Evolutionary conservation across 768 basidiomycete species (phyloP).

Genomic region (Boletus huronensis): DNA sequence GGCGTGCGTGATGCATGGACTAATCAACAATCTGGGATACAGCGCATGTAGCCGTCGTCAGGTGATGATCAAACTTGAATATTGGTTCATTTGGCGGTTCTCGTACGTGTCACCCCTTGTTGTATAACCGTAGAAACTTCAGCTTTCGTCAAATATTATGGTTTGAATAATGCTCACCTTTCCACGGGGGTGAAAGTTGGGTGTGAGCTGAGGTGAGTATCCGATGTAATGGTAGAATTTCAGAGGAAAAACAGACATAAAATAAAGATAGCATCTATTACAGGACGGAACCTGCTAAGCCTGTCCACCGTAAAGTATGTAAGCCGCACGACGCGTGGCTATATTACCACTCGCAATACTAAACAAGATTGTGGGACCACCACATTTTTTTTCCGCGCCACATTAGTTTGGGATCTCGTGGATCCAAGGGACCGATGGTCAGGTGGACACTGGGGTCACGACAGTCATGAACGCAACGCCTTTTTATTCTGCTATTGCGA

Average conservation of each 20-base stretch:
- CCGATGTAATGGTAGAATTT: background rate
- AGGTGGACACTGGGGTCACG: background rate
- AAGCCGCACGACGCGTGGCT: background rate
- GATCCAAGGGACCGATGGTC: background rate
- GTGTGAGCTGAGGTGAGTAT: background rate
- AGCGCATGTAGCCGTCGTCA: background rate
- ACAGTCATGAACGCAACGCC: background rate
- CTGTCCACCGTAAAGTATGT: background rate
- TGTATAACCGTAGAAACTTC: background rate
- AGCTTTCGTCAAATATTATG: background rate
- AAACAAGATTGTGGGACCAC: too few species aligned
- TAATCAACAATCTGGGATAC: background rate
- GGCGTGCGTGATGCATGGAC: background rate
- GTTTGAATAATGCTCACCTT: background rate
- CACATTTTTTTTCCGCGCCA: too few species aligned
- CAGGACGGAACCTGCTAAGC: background rate
- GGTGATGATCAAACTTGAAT: background rate
- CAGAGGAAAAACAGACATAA: background rate
- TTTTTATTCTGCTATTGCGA: conserved; percentile 23
- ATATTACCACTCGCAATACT: background rate
- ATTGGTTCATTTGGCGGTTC: too few species aligned
- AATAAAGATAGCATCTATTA: background rate
- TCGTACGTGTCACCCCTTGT: background rate
- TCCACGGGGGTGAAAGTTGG: background rate
- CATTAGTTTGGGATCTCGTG: background rate